These are phyloP conservation scores for Xylaria acuta DNA, from an alignment of 495 filamentous ascomycete species.

Conservation along the genomic window DNA sequence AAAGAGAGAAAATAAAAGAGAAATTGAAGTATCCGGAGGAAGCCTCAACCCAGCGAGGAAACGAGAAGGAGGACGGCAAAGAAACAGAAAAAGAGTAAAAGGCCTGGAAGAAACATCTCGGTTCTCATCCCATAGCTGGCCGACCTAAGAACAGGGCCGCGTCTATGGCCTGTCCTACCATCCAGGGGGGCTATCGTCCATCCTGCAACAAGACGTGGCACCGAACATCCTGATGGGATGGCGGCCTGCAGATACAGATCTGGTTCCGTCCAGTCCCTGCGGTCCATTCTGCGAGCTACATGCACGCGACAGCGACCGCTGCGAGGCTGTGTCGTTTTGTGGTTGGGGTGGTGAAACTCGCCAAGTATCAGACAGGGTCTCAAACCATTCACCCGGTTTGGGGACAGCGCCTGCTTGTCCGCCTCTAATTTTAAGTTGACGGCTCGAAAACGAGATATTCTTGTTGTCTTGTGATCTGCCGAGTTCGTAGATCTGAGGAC, in stretches of 20 bases:
- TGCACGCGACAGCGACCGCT: conserved; percentile 3
- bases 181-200: background rate
- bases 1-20: conserved; percentile 4
- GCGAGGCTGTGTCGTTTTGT: conserved; percentile 17
- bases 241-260: conserved; percentile 1
- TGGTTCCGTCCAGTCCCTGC: conserved; percentile 5
- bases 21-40: background rate
- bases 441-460: background rate
- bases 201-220: conserved; percentile 13
- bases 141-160: background rate
- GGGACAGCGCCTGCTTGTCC: background rate
- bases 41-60: background rate
- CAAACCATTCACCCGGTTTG: conserved; percentile 21
- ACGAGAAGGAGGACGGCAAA: background rate
- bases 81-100: background rate
- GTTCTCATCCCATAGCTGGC: background rate
- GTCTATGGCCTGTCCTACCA: background rate
- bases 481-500: conserved; percentile 4
- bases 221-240: background rate
- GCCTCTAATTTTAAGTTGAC: background rate
- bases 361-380: conserved; percentile 18
- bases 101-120: background rate
- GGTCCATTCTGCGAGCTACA: background rate
- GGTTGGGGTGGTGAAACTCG: conserved; percentile 16
- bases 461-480: background rate